phyloP scores from a whole-genome alignment of 2,329 filamentous ascomycete genomes.

The Nothopassalora personata region DNA sequence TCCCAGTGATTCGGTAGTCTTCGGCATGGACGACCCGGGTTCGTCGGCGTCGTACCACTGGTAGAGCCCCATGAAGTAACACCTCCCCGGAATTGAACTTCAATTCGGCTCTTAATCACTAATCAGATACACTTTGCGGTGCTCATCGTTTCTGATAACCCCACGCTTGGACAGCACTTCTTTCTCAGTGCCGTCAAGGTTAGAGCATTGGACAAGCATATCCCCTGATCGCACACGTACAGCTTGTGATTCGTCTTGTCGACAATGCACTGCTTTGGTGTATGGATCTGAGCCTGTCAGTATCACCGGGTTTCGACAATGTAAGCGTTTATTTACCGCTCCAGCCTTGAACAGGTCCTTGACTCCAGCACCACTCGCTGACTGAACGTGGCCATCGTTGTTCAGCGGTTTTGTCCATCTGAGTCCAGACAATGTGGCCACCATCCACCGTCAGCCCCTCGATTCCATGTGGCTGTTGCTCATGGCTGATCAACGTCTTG shows the following conservation, averaged over 20 bases:
- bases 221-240: slow-evolving; percentile 45
- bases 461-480: slow-evolving; percentile 31
- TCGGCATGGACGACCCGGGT: no score
- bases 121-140: not conserved
- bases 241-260: slow-evolving; percentile 30
- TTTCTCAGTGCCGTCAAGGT: no score
- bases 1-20: no score
- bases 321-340: not conserved
- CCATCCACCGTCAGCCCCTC: slow-evolving; percentile 17
- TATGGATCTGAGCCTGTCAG: slow-evolving; percentile 37
- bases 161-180: slow-evolving; percentile 39
- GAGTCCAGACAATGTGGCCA: slow-evolving; percentile 31
- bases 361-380: slow-evolving; percentile 41
- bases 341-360: slow-evolving; percentile 42
- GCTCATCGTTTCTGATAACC: slow-evolving; percentile 30
- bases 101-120: no score
- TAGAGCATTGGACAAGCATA: slow-evolving; percentile 34
- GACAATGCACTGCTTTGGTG: slow-evolving; percentile 42
- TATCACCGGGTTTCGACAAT: not conserved
- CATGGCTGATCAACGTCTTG: not conserved
- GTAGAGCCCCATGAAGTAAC: no score
- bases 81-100: no score
- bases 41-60: no score
- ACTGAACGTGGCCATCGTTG: slow-evolving; percentile 22
- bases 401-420: slow-evolving; percentile 21